Percentiles rank a stretch among this genome's conserved stretches.
Conservation (phyloP, 176 grass and related monocot species). For the Musa acuminata region DNA sequence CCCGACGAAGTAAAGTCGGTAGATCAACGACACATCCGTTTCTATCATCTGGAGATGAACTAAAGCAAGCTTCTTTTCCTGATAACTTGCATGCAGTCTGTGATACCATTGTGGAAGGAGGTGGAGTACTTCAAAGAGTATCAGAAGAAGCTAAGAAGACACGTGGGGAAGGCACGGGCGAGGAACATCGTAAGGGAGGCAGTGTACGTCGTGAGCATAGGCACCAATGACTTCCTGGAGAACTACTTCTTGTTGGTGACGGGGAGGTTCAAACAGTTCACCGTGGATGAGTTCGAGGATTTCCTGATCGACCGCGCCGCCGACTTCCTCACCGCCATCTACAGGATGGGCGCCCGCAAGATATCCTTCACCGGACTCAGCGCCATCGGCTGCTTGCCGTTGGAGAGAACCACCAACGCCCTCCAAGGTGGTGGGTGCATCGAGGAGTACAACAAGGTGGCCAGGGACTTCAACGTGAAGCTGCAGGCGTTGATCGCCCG, state of each 20-base stretch:
- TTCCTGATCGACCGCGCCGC: constrained; percentile 34
- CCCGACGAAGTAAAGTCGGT: no score
- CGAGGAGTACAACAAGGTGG: constrained; percentile 44
- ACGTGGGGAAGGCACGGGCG: constrained; percentile 18
- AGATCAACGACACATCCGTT: no score
- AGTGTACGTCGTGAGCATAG: constrained; percentile 43
- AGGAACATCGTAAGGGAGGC: constrained; percentile 35
- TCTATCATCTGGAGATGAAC: no score
- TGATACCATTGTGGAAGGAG: constrained; percentile 41
- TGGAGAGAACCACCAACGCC: constrained; percentile 21
- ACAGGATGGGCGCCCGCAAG: constrained; percentile 46
- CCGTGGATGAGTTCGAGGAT: constrained; percentile 25
- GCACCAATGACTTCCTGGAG: constrained; percentile 60
- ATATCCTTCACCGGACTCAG: constrained; percentile 31
- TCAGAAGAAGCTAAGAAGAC: constrained; percentile 16
- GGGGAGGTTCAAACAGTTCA: constrained; percentile 22
- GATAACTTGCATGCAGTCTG: constrained; percentile 22
- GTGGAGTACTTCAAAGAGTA: constrained; percentile 57
- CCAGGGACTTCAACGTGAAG: constrained; percentile 27
- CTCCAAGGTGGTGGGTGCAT: constrained; percentile 25
- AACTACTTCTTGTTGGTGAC: constrained; percentile 30
- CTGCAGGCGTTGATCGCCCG: constrained; percentile 9
- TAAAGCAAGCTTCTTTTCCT: background rate
- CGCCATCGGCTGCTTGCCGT: constrained; percentile 48
- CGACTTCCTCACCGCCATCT: constrained; percentile 15